phyloP scores from a whole-genome alignment of 345 rosid species.

The Gossypium arboreum region DNA sequence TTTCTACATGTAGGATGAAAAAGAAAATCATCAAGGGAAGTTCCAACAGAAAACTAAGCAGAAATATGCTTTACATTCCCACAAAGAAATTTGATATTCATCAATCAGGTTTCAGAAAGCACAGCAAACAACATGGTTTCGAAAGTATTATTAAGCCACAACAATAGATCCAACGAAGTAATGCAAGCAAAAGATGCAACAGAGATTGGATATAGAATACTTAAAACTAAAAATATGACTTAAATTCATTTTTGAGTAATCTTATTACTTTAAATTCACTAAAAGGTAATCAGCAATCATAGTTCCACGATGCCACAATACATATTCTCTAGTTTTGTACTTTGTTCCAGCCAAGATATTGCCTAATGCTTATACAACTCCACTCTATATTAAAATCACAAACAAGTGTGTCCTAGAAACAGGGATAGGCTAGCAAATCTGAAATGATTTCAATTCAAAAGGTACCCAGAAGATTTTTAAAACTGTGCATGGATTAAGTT shows the following conservation, averaged over 20 bases:
- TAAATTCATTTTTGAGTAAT: neutral
- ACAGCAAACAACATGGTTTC: neutral
- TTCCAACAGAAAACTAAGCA: neutral
- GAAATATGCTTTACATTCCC: neutral
- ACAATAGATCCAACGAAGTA: neutral
- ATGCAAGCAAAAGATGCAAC: neutral
- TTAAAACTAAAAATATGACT: neutral
- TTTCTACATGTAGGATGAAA: conserved; percentile 23
- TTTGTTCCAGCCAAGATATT: neutral
- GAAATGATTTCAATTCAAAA: conserved; percentile 3
- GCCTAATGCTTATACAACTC: neutral
- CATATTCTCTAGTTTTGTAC: neutral
- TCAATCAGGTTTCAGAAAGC: neutral
- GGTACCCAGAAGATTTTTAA: neutral
- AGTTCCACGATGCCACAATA: neutral
- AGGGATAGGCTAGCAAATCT: neutral
- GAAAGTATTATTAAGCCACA: neutral
- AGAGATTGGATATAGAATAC: neutral
- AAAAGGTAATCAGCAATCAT: neutral
- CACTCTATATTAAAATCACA: neutral
- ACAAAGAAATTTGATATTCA: neutral
- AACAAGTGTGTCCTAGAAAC: neutral
- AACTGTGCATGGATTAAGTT: neutral
- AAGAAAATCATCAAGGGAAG: conserved; percentile 11
- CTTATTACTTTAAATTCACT: neutral